A percentile compares a stretch with the other conserved stretches of the same genome.
phyloP scores from a whole-genome alignment of 2,329 filamentous ascomycete species.

The Cercospora beticola region DNA sequence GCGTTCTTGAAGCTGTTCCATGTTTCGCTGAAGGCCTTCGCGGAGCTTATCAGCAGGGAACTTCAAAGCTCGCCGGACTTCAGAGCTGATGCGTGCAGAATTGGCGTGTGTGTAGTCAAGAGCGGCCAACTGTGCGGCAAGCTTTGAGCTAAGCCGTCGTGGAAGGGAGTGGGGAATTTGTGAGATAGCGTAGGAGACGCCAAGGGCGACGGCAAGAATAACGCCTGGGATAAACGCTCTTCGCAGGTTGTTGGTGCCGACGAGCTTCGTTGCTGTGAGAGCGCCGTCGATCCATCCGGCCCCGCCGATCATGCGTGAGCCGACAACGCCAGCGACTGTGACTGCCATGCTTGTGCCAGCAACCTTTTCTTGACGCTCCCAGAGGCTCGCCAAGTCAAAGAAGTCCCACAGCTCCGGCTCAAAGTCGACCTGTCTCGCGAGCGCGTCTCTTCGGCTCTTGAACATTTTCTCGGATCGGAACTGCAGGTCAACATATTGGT shows the following conservation, averaged over 20 bases:
- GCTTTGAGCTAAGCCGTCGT: slow-evolving; percentile 78
- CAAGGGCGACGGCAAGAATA: slow-evolving; percentile 70
- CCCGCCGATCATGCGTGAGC: slow-evolving; percentile 76
- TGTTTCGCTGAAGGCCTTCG: slow-evolving; percentile 75
- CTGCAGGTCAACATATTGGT: slow-evolving; percentile 79
- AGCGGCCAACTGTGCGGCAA: slow-evolving; percentile 72
- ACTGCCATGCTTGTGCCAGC: slow-evolving; percentile 93
- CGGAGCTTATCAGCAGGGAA: slow-evolving; percentile 84
- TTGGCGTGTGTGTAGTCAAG: slow-evolving; percentile 94
- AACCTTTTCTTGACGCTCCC: slow-evolving; percentile 91
- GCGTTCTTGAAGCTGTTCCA: slow-evolving; percentile 76
- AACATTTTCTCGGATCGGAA: slow-evolving; percentile 97
- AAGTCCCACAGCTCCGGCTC: slow-evolving; percentile 90
- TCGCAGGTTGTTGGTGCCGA: slow-evolving; percentile 78
- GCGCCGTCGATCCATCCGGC: slow-evolving; percentile 88
- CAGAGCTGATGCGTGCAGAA: slow-evolving; percentile 75
- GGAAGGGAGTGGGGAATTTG: slow-evolving; percentile 89
- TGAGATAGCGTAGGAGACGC: slow-evolving; percentile 75
- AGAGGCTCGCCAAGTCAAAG: slow-evolving; percentile 77
- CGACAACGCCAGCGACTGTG: slow-evolving; percentile 83
- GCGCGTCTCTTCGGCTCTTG: slow-evolving; percentile 72
- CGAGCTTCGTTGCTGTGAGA: slow-evolving; percentile 73
- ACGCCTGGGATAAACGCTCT: slow-evolving; percentile 78
- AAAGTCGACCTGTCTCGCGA: slow-evolving; percentile 82
- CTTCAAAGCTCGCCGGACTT: slow-evolving; percentile 85